Base-by-base conservation (phyloP, 805 yeast species). In the Jamesozyma hellenica region DNA sequence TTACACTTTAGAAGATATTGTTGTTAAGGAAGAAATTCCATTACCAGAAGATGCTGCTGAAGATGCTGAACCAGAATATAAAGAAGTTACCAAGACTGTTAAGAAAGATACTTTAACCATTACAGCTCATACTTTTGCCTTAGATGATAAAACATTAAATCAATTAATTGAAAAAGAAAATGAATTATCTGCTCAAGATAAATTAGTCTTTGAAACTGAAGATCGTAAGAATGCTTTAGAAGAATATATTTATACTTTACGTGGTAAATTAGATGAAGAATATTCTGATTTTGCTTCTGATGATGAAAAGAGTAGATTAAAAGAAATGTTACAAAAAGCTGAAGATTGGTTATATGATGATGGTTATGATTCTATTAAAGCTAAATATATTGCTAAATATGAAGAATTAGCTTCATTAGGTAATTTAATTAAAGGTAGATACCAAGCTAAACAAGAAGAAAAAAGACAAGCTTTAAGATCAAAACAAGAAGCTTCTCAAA, bases 331-430 rank as follows among this genome's bases (percentile, higher is more conserved):
- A 61, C 63, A 72, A 58, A 81, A 79, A 64, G 78, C 97, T 50
- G 98, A 92, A 75, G 96, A 90, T 61, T 92, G 99, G 99, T 77
- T 92, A 58, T 92, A 92, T 67, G 95, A 83, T 47, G 98, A 87
- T 42, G 97, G 97, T 60, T 87, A 84, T 62, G 99, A 92, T 65
- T 77, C 96, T 47, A 74, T 88, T 58, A 88, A 92, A 77, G 98
- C 92, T 55, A 85, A 82, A 65, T 92, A 90, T 74, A 80, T 94
- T 67, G 97, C 98, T 60, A 88, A 84, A 69, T 87, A 87, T 69
- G 97, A 92, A 70, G 98, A 92, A 68, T 79, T 92, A 59, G 94
- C 96, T 34, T 75, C 95, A 32, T 71, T 80, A 53, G 98, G 98
- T 65, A 90, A 92, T 74, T 70, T 92, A 52, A 86, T 92, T 68